phyloP scores from a whole-genome alignment of 2,329 filamentous ascomycete species.

The Colletotrichum graminicola region DNA sequence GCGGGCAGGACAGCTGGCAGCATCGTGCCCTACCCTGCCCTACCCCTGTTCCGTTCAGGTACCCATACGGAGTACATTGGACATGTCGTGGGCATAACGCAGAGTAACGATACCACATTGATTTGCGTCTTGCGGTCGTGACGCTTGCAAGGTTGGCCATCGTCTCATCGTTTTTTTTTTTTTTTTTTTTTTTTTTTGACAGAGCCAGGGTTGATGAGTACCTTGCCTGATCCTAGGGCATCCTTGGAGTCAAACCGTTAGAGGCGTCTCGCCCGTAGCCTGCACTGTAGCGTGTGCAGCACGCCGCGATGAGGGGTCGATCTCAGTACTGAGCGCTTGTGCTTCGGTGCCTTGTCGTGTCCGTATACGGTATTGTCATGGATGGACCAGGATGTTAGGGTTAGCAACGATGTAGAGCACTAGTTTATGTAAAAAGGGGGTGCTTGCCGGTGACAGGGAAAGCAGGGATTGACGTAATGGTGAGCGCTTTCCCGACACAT shows the following conservation, averaged over 20 bases:
- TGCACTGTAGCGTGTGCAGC: not conserved
- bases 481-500: conserved; percentile 5
- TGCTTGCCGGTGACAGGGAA: not conserved
- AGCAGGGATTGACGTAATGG: conserved; percentile 27
- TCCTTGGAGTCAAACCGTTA: conserved; percentile 24
- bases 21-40: conserved; percentile 31
- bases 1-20: conserved; percentile 21
- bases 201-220: conserved; percentile 16
- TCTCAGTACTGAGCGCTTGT: not conserved
- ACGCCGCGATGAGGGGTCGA: not conserved
- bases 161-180: conserved; percentile 39
- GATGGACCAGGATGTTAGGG: conserved; percentile 16
- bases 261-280: not conserved
- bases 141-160: conserved; percentile 37
- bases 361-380: conserved; percentile 22
- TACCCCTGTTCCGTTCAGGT: conserved; percentile 24
- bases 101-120: conserved; percentile 24
- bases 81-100: conserved; percentile 14
- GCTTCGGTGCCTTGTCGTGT: not conserved
- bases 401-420: not conserved
- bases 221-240: conserved; percentile 27
- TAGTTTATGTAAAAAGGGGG: not conserved
- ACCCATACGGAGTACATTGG: conserved; percentile 28
- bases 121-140: conserved; percentile 33
- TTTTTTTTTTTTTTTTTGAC: too few species aligned